Percentiles rank a stretch among this genome's conserved stretches.
Evolutionary conservation across 495 filamentous ascomycete genomes (phyloP).

Genomic region (Lentithecium fluviatile): DNA sequence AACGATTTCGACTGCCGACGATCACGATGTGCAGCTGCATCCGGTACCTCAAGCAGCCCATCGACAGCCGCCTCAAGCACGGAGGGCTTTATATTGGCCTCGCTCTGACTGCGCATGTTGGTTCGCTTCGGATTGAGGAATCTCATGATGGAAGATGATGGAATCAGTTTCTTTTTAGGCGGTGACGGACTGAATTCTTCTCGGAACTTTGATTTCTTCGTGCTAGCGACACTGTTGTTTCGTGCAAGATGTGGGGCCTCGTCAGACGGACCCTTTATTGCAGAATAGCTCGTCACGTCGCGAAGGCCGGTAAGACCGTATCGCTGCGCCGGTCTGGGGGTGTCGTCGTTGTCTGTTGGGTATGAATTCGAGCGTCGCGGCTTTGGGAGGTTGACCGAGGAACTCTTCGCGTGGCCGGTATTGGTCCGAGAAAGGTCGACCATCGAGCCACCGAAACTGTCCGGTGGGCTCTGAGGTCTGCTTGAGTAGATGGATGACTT

Average conservation of each 20-base stretch:
- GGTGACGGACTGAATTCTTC: slow-evolving; percentile 35
- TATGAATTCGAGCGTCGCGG: slow-evolving; percentile 1
- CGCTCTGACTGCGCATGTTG: slow-evolving; percentile 23
- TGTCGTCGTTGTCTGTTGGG: slow-evolving; percentile 22
- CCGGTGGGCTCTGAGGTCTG: slow-evolving; percentile 31
- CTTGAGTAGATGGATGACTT: slow-evolving; percentile 35
- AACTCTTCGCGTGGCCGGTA: neutral
- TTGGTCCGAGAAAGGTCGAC: slow-evolving; percentile 4
- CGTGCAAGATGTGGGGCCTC: slow-evolving; percentile 2
- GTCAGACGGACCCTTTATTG: neutral
- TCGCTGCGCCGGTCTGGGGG: slow-evolving; percentile 11
- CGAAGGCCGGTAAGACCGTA: neutral
- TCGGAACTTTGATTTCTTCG: slow-evolving; percentile 28
- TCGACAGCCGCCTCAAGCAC: neutral
- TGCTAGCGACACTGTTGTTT: slow-evolving; percentile 25
- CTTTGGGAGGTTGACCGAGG: neutral
- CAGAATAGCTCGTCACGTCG: neutral
- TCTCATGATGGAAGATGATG: slow-evolving; percentile 13
- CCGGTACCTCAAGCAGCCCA: slow-evolving; percentile 1
- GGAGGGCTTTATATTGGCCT: slow-evolving; percentile 6
- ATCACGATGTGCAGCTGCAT: slow-evolving; percentile 5
- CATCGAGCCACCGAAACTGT: slow-evolving; percentile 23
- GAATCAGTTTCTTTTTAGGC: slow-evolving; percentile 14
- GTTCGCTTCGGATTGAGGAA: slow-evolving; percentile 18
- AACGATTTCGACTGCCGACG: slow-evolving; percentile 10